phyloP scores from a whole-genome alignment of 352 stramenopile genomes.

The Phytophthora pistaciae region DNA sequence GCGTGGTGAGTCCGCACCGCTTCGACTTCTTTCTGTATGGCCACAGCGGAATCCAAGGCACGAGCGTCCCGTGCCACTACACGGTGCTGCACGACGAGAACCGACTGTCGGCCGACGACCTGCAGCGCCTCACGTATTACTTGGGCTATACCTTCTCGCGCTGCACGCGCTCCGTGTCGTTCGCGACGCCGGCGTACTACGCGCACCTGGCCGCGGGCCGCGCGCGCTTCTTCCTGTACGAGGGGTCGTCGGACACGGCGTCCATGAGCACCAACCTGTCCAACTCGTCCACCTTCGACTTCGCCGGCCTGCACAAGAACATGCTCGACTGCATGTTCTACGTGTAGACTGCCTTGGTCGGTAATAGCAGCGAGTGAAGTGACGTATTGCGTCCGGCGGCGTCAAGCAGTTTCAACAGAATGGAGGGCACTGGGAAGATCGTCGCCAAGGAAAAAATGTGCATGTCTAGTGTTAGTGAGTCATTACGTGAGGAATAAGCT shows the following conservation, averaged over 20 bases:
- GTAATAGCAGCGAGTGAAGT: no score
- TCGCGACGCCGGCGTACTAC: conserved; percentile 87
- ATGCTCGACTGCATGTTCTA: conserved; percentile 28
- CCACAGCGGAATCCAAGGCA: conserved; percentile 82
- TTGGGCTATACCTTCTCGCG: conserved; percentile 85
- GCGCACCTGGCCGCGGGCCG: conserved; percentile 83
- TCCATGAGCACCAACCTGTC: conserved; percentile 13
- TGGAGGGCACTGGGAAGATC: not conserved
- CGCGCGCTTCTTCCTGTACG: conserved; percentile 81
- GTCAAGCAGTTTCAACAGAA: not conserved
- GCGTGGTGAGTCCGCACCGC: conserved; percentile 77
- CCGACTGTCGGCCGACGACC: conserved; percentile 58
- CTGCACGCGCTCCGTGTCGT: conserved; percentile 86
- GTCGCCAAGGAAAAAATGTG: not conserved
- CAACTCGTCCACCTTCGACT: conserved; percentile 16
- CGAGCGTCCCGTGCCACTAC: conserved; percentile 84
- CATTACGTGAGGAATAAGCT: not conserved
- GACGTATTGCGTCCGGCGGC: no score
- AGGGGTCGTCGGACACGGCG: conserved; percentile 47
- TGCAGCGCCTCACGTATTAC: conserved; percentile 72
- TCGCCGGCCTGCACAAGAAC: conserved; percentile 18
- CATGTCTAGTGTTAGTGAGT: not conserved
- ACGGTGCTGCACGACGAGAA: conserved; percentile 84
- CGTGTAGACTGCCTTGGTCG: conserved; percentile 2
- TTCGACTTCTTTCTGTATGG: conserved; percentile 90